Evolutionary conservation across 2,329 filamentous ascomycete species (phyloP).

Genomic region (Passalora sequoiae): DNA sequence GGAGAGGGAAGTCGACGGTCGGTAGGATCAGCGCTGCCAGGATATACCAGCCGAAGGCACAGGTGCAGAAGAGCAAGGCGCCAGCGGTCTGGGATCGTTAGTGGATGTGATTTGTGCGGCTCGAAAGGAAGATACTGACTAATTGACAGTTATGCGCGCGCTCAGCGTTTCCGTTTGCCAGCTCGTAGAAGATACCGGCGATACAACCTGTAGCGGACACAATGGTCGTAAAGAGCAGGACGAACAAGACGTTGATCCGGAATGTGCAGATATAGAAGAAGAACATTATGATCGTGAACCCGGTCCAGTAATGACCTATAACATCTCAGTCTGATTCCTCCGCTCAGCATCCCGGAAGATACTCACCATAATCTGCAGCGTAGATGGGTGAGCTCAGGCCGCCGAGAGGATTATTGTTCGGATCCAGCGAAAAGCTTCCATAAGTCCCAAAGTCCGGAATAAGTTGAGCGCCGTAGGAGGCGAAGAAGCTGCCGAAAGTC

Average conservation of each 20-base stretch:
- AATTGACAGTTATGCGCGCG: slow-evolving; percentile 17
- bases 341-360: background rate
- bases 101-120: background rate
- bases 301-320: slow-evolving; percentile 18
- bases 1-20: slow-evolving; percentile 20
- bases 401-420: slow-evolving; percentile 6
- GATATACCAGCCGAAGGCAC: slow-evolving; percentile 20
- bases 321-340: background rate
- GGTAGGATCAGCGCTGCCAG: slow-evolving; percentile 19
- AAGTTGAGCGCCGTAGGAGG: slow-evolving; percentile 14
- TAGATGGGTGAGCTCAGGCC: slow-evolving; percentile 11
- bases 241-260: slow-evolving; percentile 20
- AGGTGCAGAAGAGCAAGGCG: slow-evolving; percentile 14
- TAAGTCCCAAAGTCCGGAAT: slow-evolving; percentile 19
- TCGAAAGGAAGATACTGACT: slow-evolving; percentile 8
- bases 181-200: slow-evolving; percentile 16
- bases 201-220: slow-evolving; percentile 10
- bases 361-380: slow-evolving; percentile 16
- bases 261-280: slow-evolving; percentile 20
- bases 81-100: slow-evolving; percentile 14
- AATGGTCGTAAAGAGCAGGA: slow-evolving; percentile 16
- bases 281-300: slow-evolving; percentile 19
- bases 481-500: slow-evolving; percentile 20
- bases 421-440: slow-evolving; percentile 15
- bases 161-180: slow-evolving; percentile 12